phyloP scores from a whole-genome alignment of 768 basidiomycete genomes.

The Hortiboletus campestris region DNA sequence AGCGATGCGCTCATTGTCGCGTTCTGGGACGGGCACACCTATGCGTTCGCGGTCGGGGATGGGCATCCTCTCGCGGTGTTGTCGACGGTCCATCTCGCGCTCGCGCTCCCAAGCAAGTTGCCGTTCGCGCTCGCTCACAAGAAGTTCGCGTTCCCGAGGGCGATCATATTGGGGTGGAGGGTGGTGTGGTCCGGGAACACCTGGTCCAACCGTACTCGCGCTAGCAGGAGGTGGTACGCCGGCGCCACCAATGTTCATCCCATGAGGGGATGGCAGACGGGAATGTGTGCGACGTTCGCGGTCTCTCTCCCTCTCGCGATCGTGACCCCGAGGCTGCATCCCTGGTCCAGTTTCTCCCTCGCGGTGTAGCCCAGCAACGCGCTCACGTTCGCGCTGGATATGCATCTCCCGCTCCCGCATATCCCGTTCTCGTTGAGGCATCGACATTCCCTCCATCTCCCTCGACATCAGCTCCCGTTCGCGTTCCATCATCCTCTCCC shows the following conservation, averaged over 20 bases:
- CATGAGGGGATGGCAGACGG: constrained; percentile 28
- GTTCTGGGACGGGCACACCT: constrained; percentile 19
- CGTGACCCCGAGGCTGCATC: constrained; percentile 21
- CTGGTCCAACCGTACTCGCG: constrained; percentile 16
- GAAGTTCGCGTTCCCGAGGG: constrained; percentile 24
- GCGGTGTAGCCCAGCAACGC: constrained; percentile 19
- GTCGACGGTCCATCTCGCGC: constrained; percentile 27
- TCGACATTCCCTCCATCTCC: constrained; percentile 24
- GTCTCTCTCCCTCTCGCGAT: constrained; percentile 32
- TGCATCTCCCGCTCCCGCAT: constrained; percentile 28
- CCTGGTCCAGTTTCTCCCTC: constrained; percentile 26
- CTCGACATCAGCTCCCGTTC: constrained; percentile 23
- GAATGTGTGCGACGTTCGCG: constrained; percentile 29
- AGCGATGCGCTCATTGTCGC: constrained; percentile 19
- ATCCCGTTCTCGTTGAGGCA: constrained; percentile 26
- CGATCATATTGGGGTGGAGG: constrained; percentile 24
- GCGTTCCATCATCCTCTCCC: constrained; percentile 23
- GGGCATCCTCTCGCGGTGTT: constrained; percentile 26
- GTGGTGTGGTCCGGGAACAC: constrained; percentile 19
- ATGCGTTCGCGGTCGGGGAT: constrained; percentile 23
- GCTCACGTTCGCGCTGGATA: constrained; percentile 28
- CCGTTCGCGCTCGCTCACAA: constrained; percentile 23
- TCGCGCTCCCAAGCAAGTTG: constrained; percentile 25
- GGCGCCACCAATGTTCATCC: constrained; percentile 6
- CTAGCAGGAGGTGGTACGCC: constrained; percentile 6